Conservation (phyloP, 1,284 basidiomycete species). For the Cryptococcus amylolentus region DNA sequence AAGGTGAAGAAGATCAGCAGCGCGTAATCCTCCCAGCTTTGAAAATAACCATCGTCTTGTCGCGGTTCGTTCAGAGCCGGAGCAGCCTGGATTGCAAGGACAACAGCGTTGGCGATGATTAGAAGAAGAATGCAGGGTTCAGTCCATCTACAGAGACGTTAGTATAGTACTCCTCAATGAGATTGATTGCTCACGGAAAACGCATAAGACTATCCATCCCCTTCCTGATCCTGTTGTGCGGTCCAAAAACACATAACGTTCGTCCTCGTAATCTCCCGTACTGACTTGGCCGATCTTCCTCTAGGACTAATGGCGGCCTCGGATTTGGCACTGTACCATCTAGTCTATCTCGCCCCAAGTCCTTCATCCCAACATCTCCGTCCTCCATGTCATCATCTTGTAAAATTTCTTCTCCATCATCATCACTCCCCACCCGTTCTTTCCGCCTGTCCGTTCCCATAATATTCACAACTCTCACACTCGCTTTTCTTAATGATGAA, state of each 20-base stretch:
- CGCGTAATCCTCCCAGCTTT: conserved; percentile 78
- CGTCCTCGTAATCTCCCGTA: conserved; percentile 64
- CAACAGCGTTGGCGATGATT: conserved; percentile 78
- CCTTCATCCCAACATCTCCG: conserved; percentile 4
- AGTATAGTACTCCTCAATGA: neutral
- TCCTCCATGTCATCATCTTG: conserved; percentile 24
- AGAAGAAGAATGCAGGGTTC: conserved; percentile 79
- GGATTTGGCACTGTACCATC: conserved; percentile 7
- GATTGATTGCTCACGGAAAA: conserved; percentile 56
- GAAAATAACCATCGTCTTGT: conserved; percentile 67
- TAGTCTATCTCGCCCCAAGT: neutral
- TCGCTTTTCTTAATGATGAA: conserved; percentile 47
- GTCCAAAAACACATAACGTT: conserved; percentile 73
- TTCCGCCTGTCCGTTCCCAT: conserved; percentile 55
- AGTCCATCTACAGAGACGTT: conserved; percentile 61
- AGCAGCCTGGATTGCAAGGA: conserved; percentile 76
- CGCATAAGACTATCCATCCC: conserved; percentile 65
- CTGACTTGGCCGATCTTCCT: conserved; percentile 10
- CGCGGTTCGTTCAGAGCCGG: conserved; percentile 53
- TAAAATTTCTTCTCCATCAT: conserved; percentile 21
- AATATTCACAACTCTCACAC: conserved; percentile 77
- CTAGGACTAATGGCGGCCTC: conserved; percentile 20
- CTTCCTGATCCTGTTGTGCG: conserved; percentile 62
- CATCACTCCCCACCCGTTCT: conserved; percentile 21
- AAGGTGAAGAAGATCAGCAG: conserved; percentile 77